phyloP scores from a whole-genome alignment of 805 yeast genomes.

The Yamadazyma akitaensis region DNA sequence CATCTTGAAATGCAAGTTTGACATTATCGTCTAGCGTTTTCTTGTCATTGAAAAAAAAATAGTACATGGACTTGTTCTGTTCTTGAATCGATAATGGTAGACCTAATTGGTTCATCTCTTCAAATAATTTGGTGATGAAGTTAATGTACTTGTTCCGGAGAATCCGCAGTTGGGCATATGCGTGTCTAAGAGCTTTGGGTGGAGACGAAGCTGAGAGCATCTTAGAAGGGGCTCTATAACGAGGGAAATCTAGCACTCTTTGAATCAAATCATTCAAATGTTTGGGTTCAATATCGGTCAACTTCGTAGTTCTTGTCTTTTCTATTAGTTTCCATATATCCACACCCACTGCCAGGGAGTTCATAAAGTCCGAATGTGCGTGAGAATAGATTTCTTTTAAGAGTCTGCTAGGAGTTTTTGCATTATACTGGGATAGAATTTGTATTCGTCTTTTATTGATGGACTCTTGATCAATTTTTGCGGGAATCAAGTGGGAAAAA shows the following conservation, averaged over 20 bases:
- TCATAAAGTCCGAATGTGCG: slow-evolving; percentile 5
- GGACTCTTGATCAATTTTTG: neutral
- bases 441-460: neutral
- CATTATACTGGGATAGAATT: slow-evolving; percentile 1
- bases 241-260: slow-evolving; percentile 21
- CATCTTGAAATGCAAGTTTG: slow-evolving; percentile 4
- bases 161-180: slow-evolving; percentile 18
- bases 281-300: slow-evolving; percentile 20
- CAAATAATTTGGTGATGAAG: slow-evolving; percentile 22
- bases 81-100: slow-evolving; percentile 30
- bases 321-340: slow-evolving; percentile 17
- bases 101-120: slow-evolving; percentile 23
- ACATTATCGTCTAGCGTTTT: slow-evolving; percentile 17
- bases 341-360: slow-evolving; percentile 10
- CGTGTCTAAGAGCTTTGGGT: slow-evolving; percentile 3
- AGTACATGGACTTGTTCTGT: slow-evolving; percentile 25
- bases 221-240: slow-evolving; percentile 25
- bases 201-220: slow-evolving; percentile 8
- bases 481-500: neutral
- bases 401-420: slow-evolving; percentile 10
- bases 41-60: slow-evolving; percentile 31
- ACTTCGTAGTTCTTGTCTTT: slow-evolving; percentile 24
- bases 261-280: slow-evolving; percentile 28
- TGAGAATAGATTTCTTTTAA: slow-evolving; percentile 1
- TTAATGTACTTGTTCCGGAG: slow-evolving; percentile 18